Conservation (phyloP, 2,329 filamentous ascomycete species). For the Sarocladium brachiariae region DNA sequence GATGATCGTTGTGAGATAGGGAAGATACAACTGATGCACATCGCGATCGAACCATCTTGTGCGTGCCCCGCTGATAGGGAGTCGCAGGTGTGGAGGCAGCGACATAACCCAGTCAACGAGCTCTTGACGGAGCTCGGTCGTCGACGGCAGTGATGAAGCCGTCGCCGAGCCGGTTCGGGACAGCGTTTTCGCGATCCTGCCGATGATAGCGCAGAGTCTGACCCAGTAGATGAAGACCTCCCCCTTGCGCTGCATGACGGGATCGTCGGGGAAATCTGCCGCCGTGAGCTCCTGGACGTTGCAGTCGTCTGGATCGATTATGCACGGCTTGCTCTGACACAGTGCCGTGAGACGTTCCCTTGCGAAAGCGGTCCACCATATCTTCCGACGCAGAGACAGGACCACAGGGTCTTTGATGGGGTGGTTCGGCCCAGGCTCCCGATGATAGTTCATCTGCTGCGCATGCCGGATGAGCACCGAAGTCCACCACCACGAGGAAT, state of each 20-base stretch:
- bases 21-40: conserved; percentile 34
- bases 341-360: conserved; percentile 26
- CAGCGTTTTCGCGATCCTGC: conserved; percentile 30
- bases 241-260: conserved; percentile 24
- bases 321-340: conserved; percentile 35
- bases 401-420: conserved; percentile 17
- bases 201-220: conserved; percentile 31
- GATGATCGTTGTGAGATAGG: conserved; percentile 34
- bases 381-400: conserved; percentile 23
- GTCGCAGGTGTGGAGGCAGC: conserved; percentile 25
- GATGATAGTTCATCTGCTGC: conserved; percentile 37
- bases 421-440: conserved; percentile 24
- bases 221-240: conserved; percentile 36
- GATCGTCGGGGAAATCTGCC: conserved; percentile 29
- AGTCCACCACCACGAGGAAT: conserved; percentile 40
- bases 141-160: conserved; percentile 11
- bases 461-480: conserved; percentile 34
- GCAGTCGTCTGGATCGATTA: conserved; percentile 35
- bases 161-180: conserved; percentile 16
- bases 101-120: conserved; percentile 28
- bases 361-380: conserved; percentile 36
- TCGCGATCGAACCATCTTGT: conserved; percentile 30
- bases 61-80: conserved; percentile 22
- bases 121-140: conserved; percentile 23
- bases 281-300: conserved; percentile 30